A percentile compares a stretch with the other conserved stretches of the same genome.
Evolutionary conservation across 2,329 filamentous ascomycete genomes (phyloP).

Genomic region (Bipolaris victoriae): DNA sequence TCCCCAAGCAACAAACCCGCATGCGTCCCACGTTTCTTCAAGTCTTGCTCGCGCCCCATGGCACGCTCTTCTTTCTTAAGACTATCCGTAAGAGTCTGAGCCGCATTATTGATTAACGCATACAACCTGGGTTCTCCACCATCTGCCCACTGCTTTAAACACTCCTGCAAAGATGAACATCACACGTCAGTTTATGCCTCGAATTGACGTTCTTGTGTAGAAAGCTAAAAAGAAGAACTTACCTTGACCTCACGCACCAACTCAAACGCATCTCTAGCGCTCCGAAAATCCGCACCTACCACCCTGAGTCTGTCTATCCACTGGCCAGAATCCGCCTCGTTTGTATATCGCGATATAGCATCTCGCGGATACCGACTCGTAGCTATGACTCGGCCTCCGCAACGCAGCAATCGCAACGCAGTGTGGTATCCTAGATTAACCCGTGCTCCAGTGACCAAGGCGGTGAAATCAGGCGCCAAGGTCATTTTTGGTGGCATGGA

Average conservation of each 20-base stretch:
- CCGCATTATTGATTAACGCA: constrained; percentile 18
- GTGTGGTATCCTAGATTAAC: constrained; percentile 23
- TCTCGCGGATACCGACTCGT: constrained; percentile 18
- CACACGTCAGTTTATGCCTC: background rate
- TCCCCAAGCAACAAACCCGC: constrained; percentile 6
- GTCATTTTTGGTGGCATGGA: constrained; percentile 10
- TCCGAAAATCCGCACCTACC: constrained; percentile 17
- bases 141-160: constrained; percentile 6
- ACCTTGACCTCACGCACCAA: constrained; percentile 15
- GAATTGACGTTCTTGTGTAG: background rate
- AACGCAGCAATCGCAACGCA: constrained; percentile 15
- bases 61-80: constrained; percentile 14
- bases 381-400: constrained; percentile 17
- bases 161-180: background rate
- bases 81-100: constrained; percentile 23
- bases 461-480: constrained; percentile 11
- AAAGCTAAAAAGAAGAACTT: too few relatives aligned
- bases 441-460: constrained; percentile 20
- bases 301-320: constrained; percentile 11
- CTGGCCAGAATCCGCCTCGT: constrained; percentile 6
- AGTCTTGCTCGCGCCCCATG: constrained; percentile 2
- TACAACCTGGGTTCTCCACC: constrained; percentile 10
- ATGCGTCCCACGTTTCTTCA: background rate
- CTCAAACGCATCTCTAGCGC: constrained; percentile 11
- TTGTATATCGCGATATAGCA: constrained; percentile 15